A percentile compares a stretch with the other conserved stretches of the same genome.
Conservation (phyloP, 2,329 filamentous ascomycete genomes). For the Epichloe amarillans region DNA sequence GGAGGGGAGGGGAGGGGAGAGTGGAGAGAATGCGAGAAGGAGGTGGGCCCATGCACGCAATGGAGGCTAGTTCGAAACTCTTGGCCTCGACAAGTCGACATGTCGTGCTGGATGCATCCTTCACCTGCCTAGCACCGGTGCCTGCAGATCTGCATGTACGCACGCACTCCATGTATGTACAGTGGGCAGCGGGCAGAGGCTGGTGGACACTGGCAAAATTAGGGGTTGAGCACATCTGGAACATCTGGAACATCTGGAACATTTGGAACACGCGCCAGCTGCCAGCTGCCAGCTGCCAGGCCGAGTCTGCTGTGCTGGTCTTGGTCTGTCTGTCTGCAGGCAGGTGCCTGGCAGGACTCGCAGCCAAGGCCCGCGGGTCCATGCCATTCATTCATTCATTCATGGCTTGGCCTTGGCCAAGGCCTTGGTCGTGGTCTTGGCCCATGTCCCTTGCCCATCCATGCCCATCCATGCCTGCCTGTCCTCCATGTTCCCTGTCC, state of each 20-base stretch:
- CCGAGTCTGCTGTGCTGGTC: too few relatives aligned
- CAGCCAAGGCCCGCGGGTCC: background rate
- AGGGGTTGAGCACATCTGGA: background rate
- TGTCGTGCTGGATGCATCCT: background rate
- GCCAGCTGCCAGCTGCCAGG: background rate
- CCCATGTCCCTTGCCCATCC: background rate
- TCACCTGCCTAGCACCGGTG: background rate
- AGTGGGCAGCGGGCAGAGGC: background rate
- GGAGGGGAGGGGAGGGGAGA: background rate
- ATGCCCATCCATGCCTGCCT: background rate
- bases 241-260: background rate
- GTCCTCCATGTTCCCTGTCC: background rate
- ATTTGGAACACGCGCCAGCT: background rate
- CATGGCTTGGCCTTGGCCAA: too few relatives aligned
- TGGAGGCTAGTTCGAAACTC: background rate
- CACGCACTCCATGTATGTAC: background rate
- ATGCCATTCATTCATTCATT: too few relatives aligned
- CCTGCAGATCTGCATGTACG: background rate
- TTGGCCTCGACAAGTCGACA: background rate
- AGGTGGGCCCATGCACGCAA: background rate
- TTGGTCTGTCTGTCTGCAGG: too few relatives aligned
- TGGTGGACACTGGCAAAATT: background rate
- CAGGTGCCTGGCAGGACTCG: too few relatives aligned
- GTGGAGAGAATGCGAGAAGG: background rate
- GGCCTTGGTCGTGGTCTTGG: background rate